Base-by-base conservation (phyloP, 2,329 filamentous ascomycete genomes). In the Exophiala sp. region DNA sequence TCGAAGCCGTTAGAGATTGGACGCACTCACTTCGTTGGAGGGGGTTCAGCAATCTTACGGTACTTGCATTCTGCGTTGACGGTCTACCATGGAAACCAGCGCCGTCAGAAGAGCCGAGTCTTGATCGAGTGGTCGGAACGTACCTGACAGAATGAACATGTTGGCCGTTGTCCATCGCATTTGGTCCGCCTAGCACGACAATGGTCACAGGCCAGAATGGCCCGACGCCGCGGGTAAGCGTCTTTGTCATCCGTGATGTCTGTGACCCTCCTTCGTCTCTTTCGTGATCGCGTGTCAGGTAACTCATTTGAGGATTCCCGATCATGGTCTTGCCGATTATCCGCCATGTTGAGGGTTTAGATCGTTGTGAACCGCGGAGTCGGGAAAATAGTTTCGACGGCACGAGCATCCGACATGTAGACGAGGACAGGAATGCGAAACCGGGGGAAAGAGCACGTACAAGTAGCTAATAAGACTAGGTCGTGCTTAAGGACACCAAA, bases 181-280 rank as follows among this genome's bases (percentile, higher is more conserved):
- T 64, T 65, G 32, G 61, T 63, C 35, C 63, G 56, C 50, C 62
- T 50, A 20, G 58, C 57, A 11, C 63, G 56, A 49, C 63, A 65
- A 16, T 51, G 50, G 14, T 63, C 55, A 52, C 63, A 65, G 9
- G 63, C 63, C 12, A 62, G 54, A 47, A 36, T 59, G 4, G 14
- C 46, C 11, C 46, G 29, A 20, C 32, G 20, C 20, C 46, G n/a
- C 5, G 46, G 40, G 5, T 20, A n/a, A 21, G 20, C 40, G 16
- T 8, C 4, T 24, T 42, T 18, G 40, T 42, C 40, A 14, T 42
- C 40, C 40, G 40, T 10, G 18, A 42, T 42, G n/a, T 42, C 40
- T 12, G 40, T 24, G 5, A 42, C 20, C 24, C 40, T 16, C 12
- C 40, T 42, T 42, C 40, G 40, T 20, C 40, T 16, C 40, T 42